These are phyloP conservation scores for Ogataea thermomethanolica DNA, from an alignment of 805 yeast species.

Conservation along the genomic window DNA sequence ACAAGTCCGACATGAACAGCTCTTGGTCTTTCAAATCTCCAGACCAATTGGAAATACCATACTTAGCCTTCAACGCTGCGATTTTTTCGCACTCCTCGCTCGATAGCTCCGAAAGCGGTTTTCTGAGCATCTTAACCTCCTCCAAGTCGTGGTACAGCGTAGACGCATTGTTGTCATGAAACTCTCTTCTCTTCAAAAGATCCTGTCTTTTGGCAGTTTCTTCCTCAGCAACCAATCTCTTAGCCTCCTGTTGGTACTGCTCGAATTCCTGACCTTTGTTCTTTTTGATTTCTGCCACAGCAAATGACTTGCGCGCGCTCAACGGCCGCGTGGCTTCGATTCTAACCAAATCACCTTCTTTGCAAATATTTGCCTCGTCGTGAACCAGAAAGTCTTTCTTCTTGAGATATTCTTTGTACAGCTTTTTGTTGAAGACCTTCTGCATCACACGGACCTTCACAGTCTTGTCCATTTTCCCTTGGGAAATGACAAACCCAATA, in stretches of 20 bases:
- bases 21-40: constrained; percentile 26
- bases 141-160: constrained; percentile 33
- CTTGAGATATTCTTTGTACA: constrained; percentile 71
- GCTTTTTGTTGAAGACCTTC: constrained; percentile 63
- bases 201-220: constrained; percentile 54
- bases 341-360: constrained; percentile 94
- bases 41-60: constrained; percentile 27
- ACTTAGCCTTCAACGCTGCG: constrained; percentile 33
- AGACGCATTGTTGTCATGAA: constrained; percentile 21
- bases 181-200: constrained; percentile 49
- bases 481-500: constrained; percentile 89
- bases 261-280: constrained; percentile 92
- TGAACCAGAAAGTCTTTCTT: constrained; percentile 87
- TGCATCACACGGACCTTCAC: constrained; percentile 88
- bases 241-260: constrained; percentile 70
- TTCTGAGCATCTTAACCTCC: constrained; percentile 17
- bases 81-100: constrained; percentile 37
- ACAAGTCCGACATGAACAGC: constrained; percentile 28
- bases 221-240: constrained; percentile 60
- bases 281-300: constrained; percentile 86
- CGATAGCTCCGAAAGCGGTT: constrained; percentile 14
- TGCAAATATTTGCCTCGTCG: constrained; percentile 86
- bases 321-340: constrained; percentile 86
- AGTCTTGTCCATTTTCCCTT: constrained; percentile 94
- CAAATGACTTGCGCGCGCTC: constrained; percentile 77